These are phyloP conservation scores for Taiozyma sp. DNA, from an alignment of 1,139 yeast species.

Conservation along the genomic window DNA sequence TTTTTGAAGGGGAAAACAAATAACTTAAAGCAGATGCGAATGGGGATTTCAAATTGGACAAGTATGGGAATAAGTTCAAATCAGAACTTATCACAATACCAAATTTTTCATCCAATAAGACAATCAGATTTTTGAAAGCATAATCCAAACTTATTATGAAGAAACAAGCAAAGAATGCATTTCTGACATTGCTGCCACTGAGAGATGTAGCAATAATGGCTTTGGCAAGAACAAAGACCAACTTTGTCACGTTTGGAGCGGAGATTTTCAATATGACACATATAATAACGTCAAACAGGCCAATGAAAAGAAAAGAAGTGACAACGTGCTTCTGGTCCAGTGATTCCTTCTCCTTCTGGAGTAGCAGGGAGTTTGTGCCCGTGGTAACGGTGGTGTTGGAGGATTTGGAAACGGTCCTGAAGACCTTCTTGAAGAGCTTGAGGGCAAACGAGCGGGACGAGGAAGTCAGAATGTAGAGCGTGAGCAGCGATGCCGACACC, in stretches of 20 bases:
- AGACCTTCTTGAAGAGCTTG: constrained; percentile 30
- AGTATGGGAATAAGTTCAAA: constrained; percentile 11
- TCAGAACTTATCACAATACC: constrained; percentile 3
- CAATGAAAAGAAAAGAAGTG: constrained; percentile 17
- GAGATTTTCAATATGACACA: constrained; percentile 30
- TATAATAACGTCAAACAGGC: constrained; percentile 29
- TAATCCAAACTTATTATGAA: constrained; percentile 10
- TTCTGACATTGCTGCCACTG: constrained; percentile 31
- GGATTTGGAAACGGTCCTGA: constrained; percentile 6
- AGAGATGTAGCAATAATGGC: constrained; percentile 42
- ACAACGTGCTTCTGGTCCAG: constrained; percentile 6
- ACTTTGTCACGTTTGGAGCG: constrained; percentile 33
- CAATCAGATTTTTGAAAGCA: constrained; percentile 7
- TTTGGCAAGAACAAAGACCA: constrained; percentile 39
- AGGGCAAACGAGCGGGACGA: constrained; percentile 37
- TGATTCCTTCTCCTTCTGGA: not conserved
- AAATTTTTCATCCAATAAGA: constrained; percentile 9
- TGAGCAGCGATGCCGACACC: constrained; percentile 34
- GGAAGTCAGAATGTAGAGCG: constrained; percentile 37
- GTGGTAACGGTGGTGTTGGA: not conserved
- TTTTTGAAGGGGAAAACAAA: not conserved
- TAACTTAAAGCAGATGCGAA: not conserved
- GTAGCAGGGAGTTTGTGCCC: not conserved
- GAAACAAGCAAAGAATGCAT: constrained; percentile 9
- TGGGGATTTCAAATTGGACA: constrained; percentile 7